Conservation (phyloP, 306 rosid species). For the Pueraria montana region DNA sequence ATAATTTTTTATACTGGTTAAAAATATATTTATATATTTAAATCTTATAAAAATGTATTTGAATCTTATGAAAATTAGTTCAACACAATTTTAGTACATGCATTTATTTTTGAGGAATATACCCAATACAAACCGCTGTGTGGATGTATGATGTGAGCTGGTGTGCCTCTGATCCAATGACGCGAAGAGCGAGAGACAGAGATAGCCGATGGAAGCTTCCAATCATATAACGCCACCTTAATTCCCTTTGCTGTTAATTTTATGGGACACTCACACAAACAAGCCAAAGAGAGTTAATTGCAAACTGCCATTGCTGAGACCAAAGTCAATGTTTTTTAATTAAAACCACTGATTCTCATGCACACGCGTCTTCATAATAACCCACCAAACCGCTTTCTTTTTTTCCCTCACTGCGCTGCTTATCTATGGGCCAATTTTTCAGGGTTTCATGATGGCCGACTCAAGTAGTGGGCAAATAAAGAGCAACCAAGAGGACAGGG, state of each 20-base stretch:
- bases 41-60: too few relatives aligned
- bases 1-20: too few relatives aligned
- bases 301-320: constrained; percentile 25
- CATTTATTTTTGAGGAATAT: too few relatives aligned
- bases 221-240: constrained; percentile 26
- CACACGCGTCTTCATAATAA: constrained; percentile 54
- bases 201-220: background rate
- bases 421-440: constrained; percentile 5
- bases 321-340: constrained; percentile 37
- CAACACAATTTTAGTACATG: too few relatives aligned
- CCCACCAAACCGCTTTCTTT: constrained; percentile 41
- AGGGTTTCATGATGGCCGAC: constrained; percentile 38
- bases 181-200: too few relatives aligned
- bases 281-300: constrained; percentile 6
- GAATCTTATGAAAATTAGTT: too few relatives aligned
- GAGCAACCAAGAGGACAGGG: background rate
- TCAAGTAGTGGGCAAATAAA: constrained; percentile 38
- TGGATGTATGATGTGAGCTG: too few relatives aligned
- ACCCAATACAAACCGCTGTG: too few relatives aligned
- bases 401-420: background rate
- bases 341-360: constrained; percentile 59
- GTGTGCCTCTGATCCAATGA: too few relatives aligned
- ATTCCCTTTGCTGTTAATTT: background rate
- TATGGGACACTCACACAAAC: background rate
- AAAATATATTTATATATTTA: too few relatives aligned